A percentile compares a stretch with the other conserved stretches of the same genome.
Evolutionary conservation across 129 eudicot genomes (phyloP).

Genomic region (Flaveria bidentis): DNA sequence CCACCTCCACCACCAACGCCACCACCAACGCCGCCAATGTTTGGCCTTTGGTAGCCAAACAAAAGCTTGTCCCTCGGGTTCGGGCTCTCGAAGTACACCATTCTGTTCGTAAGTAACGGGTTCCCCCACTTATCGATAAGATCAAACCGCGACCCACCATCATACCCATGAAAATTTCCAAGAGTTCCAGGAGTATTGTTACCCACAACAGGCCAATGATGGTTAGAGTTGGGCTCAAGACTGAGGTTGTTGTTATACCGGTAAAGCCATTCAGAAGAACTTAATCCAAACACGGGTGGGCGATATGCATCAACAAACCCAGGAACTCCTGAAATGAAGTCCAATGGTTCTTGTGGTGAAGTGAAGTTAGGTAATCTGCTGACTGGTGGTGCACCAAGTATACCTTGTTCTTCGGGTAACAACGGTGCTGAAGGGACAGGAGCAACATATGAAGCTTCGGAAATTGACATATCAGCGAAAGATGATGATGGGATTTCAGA

Average conservation of each 20-base stretch:
- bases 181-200: constrained; percentile 32
- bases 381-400: constrained; percentile 66
- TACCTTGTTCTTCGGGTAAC: constrained; percentile 63
- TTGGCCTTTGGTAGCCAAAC: constrained; percentile 52
- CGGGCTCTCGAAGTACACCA: constrained; percentile 52
- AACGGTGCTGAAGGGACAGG: constrained; percentile 85
- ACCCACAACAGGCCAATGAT: constrained; percentile 41
- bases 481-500: constrained; percentile 52
- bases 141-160: constrained; percentile 55
- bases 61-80: constrained; percentile 41
- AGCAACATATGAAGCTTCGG: constrained; percentile 41
- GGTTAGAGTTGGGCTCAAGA: constrained; percentile 40
- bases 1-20: constrained; percentile 40
- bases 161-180: constrained; percentile 44
- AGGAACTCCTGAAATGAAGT: constrained; percentile 36
- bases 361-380: constrained; percentile 31
- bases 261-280: constrained; percentile 86
- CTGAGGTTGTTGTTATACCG: constrained; percentile 63
- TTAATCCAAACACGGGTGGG: constrained; percentile 65
- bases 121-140: constrained; percentile 69
- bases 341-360: constrained; percentile 30
- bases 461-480: constrained; percentile 47
- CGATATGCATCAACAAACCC: constrained; percentile 55
- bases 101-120: constrained; percentile 45
- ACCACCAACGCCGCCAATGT: constrained; percentile 6